Base-by-base conservation (phyloP, 352 stramenopile genomes). In the Phytopythium helicoides region DNA sequence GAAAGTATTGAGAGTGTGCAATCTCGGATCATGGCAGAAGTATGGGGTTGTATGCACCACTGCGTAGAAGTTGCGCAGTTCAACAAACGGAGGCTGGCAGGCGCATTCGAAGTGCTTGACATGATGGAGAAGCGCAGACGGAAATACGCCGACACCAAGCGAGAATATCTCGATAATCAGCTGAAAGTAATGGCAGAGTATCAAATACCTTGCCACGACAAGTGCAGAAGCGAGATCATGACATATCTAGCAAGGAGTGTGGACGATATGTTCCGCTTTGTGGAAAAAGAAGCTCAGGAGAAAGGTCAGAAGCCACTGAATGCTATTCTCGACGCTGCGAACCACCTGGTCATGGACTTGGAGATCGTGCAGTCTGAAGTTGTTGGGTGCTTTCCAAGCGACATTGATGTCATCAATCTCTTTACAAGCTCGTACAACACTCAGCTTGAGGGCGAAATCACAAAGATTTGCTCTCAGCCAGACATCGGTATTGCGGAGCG, bases 31-130 rank as follows among this genome's bases (percentile, higher is more conserved):
- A 53, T 75, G n/a, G 73, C 56, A 7, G 82, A 92, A 56, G 80
- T 90, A 1, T 90, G 76, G 77, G 80, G 79, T 2, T 92, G 82
- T 41, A 71, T 92, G 73, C 64, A 90, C 35, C 81, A 94, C 63
- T 92, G 84, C 33, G 76, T 94, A 4, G 78, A 94, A 58, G 78
- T 94, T 33, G 81, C 80, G 0, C 82, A 92, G 57, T 86, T 85
- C 47, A 80, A 83, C 38, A 83, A 81, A 33, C 72, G 79, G 23
- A 73, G 84, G 0, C 66, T 94, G 1, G 23, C 65, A 11, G 75
- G 88, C 51, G 80, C 84, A 2, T 92, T 94, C 39, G 68, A 85
- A 36, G 68, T 92, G 14, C 67, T 94, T 28, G 71, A 92, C 18
- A 63, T 90, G 33, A 89, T 94, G 71, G 84, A 92, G 48, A 68